phyloP scores from a whole-genome alignment of 371 early-diverging fungal species.

The Mucor lusitanicus region DNA sequence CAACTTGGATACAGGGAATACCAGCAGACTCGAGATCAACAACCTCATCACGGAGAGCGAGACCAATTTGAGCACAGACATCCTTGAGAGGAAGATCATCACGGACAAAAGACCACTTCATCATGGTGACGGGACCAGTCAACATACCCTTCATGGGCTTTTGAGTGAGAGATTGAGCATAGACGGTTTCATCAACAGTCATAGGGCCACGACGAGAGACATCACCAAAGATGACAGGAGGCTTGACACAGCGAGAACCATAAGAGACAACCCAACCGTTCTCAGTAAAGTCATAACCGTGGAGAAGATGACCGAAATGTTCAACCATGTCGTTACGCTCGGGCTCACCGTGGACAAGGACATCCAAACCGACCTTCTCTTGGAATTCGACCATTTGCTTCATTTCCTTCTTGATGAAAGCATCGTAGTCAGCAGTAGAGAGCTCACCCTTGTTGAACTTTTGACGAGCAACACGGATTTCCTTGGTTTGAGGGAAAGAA shows the following conservation, averaged over 20 bases:
- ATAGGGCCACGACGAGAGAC: constrained; percentile 88
- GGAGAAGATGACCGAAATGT: constrained; percentile 82
- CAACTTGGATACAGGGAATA: constrained; percentile 94
- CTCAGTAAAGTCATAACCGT: constrained; percentile 91
- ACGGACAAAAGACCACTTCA: constrained; percentile 97
- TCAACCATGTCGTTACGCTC: constrained; percentile 98
- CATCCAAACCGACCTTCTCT: constrained; percentile 87
- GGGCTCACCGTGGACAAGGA: constrained; percentile 95
- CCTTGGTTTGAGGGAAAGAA: constrained; percentile 97
- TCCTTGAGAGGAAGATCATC: constrained; percentile 89
- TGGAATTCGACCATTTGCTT: constrained; percentile 84
- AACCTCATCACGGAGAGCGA: constrained; percentile 97
- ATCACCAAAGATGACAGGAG: constrained; percentile 92
- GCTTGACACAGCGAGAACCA: constrained; percentile 95
- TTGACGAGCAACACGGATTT: constrained; percentile 90
- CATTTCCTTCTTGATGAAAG: constrained; percentile 87
- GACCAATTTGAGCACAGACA: constrained; percentile 89
- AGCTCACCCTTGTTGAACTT: constrained; percentile 86
- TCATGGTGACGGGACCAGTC: constrained; percentile 93
- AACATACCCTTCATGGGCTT: constrained; percentile 97
- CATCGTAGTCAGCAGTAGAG: constrained; percentile 71
- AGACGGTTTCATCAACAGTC: constrained; percentile 83
- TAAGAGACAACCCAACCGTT: constrained; percentile 98
- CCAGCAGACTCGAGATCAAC: constrained; percentile 91
- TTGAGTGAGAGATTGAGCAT: constrained; percentile 86